Evolutionary conservation across 306 rosid genomes (phyloP).

Genomic region (Hippophae rhamnoides): DNA sequence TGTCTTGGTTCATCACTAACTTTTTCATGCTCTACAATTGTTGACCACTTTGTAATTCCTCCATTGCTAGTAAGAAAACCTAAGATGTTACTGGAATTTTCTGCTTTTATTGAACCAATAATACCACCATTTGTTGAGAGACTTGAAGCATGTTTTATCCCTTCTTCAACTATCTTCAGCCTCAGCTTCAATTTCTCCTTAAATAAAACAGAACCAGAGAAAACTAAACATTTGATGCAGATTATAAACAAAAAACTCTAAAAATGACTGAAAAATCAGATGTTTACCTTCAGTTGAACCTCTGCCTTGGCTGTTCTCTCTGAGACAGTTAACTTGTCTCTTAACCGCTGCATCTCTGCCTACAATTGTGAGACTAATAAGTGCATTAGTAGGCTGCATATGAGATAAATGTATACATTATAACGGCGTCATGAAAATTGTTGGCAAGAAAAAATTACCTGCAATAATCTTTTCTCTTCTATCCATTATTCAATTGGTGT

Average conservation of each 20-base stretch:
- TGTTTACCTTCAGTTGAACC: constrained; percentile 71
- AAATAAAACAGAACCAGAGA: constrained; percentile 6
- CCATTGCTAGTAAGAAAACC: constrained; percentile 52
- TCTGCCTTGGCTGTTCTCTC: constrained; percentile 96
- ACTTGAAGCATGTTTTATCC: constrained; percentile 49
- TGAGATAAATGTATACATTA: too few relatives aligned
- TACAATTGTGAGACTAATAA: constrained; percentile 4
- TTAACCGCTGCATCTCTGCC: constrained; percentile 88
- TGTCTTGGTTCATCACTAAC: constrained; percentile 30
- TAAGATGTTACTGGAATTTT: constrained; percentile 50
- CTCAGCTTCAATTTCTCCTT: constrained; percentile 89
- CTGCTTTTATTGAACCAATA: constrained; percentile 40
- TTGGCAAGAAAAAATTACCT: constrained; percentile 32
- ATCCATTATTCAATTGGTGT: constrained; percentile 95
- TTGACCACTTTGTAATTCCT: constrained; percentile 61
- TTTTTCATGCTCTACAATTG: constrained; percentile 22
- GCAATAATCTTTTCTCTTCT: constrained; percentile 80
- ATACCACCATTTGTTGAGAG: constrained; percentile 27
- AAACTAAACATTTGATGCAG: neutral
- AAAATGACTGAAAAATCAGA: constrained; percentile 1
- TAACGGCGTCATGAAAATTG: neutral
- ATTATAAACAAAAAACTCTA: neutral
- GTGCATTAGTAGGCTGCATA: too few relatives aligned
- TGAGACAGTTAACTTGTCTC: constrained; percentile 65
- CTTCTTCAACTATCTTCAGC: constrained; percentile 75